Conservation (phyloP, 768 basidiomycete genomes). For the Mycena vitilis region DNA sequence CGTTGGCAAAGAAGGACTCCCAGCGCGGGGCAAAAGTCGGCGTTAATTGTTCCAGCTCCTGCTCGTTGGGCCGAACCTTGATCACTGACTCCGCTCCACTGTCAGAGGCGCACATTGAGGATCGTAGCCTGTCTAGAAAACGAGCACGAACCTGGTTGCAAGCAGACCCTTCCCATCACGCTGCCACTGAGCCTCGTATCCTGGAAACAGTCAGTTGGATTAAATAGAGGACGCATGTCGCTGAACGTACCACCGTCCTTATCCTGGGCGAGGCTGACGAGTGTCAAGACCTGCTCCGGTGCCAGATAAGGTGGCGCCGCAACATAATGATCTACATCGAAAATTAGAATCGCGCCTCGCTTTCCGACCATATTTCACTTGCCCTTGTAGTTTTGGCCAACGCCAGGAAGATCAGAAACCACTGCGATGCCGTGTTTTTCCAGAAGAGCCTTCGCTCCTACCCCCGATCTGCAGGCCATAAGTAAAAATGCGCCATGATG, state of each 20-base stretch:
- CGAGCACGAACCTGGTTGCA: conserved; percentile 67
- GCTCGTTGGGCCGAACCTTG: conserved; percentile 62
- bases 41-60: conserved; percentile 62
- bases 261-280: neutral
- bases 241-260: neutral
- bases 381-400: conserved; percentile 71
- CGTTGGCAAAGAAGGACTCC: conserved; percentile 59
- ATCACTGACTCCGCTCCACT: conserved; percentile 68
- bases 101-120: no score
- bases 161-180: conserved; percentile 50
- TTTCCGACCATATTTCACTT: no score
- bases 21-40: conserved; percentile 60
- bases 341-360: no score
- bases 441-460: neutral
- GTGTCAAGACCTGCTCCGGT: neutral
- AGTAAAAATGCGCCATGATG: no score
- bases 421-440: neutral
- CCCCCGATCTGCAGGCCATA: neutral
- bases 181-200: neutral
- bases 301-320: neutral
- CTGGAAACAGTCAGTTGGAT: neutral
- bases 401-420: conserved; percentile 62
- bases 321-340: neutral
- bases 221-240: neutral
- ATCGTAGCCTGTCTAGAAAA: no score